Conservation (phyloP, 202 grass and related monocot species). For the Setaria viridis region DNA sequence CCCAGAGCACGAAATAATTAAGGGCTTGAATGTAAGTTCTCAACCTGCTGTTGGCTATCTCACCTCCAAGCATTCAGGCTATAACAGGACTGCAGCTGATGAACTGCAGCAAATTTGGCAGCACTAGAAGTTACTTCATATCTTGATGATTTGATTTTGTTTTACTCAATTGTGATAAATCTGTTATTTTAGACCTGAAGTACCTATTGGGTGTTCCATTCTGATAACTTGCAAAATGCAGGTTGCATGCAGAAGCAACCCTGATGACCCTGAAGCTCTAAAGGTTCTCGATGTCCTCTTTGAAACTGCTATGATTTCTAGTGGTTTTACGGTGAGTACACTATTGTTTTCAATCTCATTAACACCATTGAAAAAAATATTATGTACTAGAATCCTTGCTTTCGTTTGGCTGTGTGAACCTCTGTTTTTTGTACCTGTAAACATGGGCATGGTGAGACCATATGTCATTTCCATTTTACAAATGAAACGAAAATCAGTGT, state of each 20-base stretch:
- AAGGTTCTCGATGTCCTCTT: slow-evolving; percentile 86
- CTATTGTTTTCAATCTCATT: neutral
- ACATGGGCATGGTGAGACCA: neutral
- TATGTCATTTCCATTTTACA: neutral
- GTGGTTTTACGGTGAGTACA: slow-evolving; percentile 83
- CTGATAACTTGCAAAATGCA: slow-evolving; percentile 40
- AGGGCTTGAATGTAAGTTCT: slow-evolving; percentile 80
- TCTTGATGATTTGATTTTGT: neutral
- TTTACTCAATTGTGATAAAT: neutral
- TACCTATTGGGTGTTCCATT: neutral
- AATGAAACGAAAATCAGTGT: neutral
- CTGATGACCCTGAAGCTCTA: slow-evolving; percentile 77
- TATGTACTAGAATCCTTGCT: neutral
- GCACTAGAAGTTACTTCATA: neutral
- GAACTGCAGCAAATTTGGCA: neutral
- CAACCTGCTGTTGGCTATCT: neutral
- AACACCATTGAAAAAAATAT: neutral
- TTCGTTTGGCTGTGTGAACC: neutral
- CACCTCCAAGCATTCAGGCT: neutral
- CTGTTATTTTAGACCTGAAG: neutral
- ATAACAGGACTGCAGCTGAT: neutral
- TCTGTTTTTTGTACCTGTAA: neutral
- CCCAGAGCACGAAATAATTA: slow-evolving; percentile 93
- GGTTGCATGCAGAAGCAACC: slow-evolving; percentile 71
- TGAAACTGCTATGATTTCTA: slow-evolving; percentile 97